Base-by-base conservation (phyloP, 176 grass and related monocot genomes). In the Phragmites australis region DNA sequence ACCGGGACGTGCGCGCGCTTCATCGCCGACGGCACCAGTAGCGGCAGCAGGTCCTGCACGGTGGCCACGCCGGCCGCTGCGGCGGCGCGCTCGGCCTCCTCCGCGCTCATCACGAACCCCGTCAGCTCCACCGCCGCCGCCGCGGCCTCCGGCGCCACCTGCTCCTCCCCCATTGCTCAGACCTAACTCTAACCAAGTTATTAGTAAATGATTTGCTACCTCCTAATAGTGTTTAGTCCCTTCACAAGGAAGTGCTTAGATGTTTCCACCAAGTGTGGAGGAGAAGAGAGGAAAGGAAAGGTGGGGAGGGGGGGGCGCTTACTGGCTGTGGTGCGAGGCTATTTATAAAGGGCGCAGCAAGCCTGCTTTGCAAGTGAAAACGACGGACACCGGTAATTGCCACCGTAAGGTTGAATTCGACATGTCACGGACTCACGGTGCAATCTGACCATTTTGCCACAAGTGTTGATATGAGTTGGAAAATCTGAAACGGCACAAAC, bases 61-160 rank as follows among this genome's bases (percentile, higher is more conserved):
- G 88, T 79, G 39, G 27, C 57, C 70, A 85, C 77, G 9, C 89
- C 89, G 50, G 74, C 77, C 9, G 74, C 83, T 39, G 80, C 83
- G 18, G 92, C 90, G n/a, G 70, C 70, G 41, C 83, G 84, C 78
- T 87, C 70, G 34, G 83, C 92, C 52, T 88, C 92, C 55, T 81
- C 83, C 57, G 81, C 90, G 82, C 85, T 72, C 80, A 97, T 97
- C 40, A 97, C 85, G 81, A 97, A 97, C 44, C 89, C 88, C 5
- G 87, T 59, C 49, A 96, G 70, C 50, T 86, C 75, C 55, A 37
- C 51, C 25, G 82, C 87, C 30, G 70, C 47, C 0, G 55, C 80
- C 25, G 77, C 77, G 8, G 82, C 55, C 78, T 48, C 85, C 15
- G 59, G 29, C 23, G 84, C 57, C 46, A 73, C 27, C 34, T 54